A percentile compares a stretch with the other conserved stretches of the same genome.
These are phyloP conservation scores for Cystofilobasidium bisporidii DNA, from an alignment of 768 basidiomycete species.

Conservation along the genomic window DNA sequence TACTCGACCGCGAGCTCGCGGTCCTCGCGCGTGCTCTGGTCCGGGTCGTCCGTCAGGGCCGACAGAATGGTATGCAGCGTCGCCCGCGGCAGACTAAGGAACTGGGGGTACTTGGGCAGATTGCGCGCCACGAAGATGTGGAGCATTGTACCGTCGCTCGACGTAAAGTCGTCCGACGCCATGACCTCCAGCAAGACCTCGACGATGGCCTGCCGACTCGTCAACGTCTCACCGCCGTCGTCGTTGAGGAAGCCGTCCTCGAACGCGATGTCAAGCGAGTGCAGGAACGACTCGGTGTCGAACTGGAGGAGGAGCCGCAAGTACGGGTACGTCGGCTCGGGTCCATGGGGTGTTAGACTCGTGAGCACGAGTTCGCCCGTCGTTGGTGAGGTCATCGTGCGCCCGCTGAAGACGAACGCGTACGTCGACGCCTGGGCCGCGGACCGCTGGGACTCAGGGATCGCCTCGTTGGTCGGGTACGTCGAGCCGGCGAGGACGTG, in stretches of 20 bases:
- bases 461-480: slow-evolving; percentile 71
- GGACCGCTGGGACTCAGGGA: slow-evolving; percentile 56
- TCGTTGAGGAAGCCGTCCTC: slow-evolving; percentile 88
- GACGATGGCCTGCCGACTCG: slow-evolving; percentile 70
- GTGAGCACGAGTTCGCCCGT: slow-evolving; percentile 65
- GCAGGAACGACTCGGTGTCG: slow-evolving; percentile 87
- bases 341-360: slow-evolving; percentile 59
- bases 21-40: slow-evolving; percentile 75
- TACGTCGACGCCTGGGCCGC: slow-evolving; percentile 68
- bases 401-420: slow-evolving; percentile 71
- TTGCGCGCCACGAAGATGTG: slow-evolving; percentile 95
- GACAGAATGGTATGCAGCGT: slow-evolving; percentile 66
- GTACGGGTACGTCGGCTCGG: slow-evolving; percentile 83
- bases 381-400: slow-evolving; percentile 67
- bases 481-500: slow-evolving; percentile 68
- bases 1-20: slow-evolving; percentile 90
- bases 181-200: slow-evolving; percentile 72
- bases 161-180: slow-evolving; percentile 44
- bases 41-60: slow-evolving; percentile 63
- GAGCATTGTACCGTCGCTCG: slow-evolving; percentile 66
- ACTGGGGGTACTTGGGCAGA: slow-evolving; percentile 91
- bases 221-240: slow-evolving; percentile 46
- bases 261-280: slow-evolving; percentile 86
- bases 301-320: slow-evolving; percentile 70
- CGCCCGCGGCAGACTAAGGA: slow-evolving; percentile 57